A percentile compares a stretch with the other conserved stretches of the same genome.
These are phyloP conservation scores for Eucalyptus pauciflora DNA, from an alignment of 345 rosid genomes.

Conservation along the genomic window DNA sequence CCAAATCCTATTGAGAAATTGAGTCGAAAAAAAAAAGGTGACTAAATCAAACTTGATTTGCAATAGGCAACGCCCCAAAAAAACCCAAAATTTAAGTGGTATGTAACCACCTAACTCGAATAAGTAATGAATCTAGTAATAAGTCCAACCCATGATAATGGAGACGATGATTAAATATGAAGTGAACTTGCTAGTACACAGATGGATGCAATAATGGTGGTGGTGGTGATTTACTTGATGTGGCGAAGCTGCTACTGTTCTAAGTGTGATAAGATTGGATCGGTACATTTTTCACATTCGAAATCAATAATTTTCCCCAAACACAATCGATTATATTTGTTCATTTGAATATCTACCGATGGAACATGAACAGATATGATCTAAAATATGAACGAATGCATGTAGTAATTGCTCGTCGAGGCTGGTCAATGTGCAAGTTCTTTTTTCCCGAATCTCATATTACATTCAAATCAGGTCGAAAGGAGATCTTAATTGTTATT, in stretches of 20 bases:
- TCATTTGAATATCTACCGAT: too few species aligned
- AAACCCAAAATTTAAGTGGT: not conserved
- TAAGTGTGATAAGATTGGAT: not conserved
- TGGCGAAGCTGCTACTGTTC: not conserved
- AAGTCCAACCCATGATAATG: not conserved
- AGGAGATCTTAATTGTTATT: not conserved
- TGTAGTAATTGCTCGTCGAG: not conserved
- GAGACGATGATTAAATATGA: not conserved
- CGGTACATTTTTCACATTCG: not conserved
- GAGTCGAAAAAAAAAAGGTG: not conserved
- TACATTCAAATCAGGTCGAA: not conserved
- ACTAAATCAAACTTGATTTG: not conserved
- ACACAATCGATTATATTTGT: too few species aligned
- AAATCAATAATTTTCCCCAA: not conserved
- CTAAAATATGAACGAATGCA: not conserved
- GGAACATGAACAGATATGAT: not conserved
- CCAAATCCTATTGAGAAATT: too few species aligned
- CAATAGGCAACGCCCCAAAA: not conserved
- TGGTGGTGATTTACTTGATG: not conserved
- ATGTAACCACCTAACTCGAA: not conserved
- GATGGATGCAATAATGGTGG: not conserved
- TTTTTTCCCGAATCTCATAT: not conserved
- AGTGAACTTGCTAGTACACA: not conserved
- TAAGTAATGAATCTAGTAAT: not conserved
- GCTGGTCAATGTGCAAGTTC: rapidly evolving